A percentile compares a stretch with the other conserved stretches of the same genome.
phyloP scores from a whole-genome alignment of 2,329 filamentous ascomycete species.

The Calycina herbarum region DNA sequence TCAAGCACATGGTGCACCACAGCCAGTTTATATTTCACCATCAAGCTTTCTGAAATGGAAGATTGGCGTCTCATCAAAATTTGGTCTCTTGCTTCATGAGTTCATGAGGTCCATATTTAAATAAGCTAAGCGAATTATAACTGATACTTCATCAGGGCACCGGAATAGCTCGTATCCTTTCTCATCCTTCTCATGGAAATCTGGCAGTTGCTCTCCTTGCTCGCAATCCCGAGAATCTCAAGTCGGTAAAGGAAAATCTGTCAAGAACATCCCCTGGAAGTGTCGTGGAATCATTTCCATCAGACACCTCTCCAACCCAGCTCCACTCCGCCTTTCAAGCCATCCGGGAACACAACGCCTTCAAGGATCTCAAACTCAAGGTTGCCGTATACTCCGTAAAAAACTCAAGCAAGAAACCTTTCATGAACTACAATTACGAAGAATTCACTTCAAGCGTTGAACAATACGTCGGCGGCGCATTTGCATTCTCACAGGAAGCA shows the following conservation, averaged over 20 bases:
- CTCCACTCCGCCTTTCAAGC: constrained; percentile 49
- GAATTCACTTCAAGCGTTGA: constrained; percentile 49
- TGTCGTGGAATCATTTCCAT: constrained; percentile 52
- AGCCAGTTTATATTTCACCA: too few relatives aligned
- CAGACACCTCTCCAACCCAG: constrained; percentile 48
- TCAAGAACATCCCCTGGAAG: constrained; percentile 43
- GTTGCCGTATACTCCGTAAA: constrained; percentile 58
- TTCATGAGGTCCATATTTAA: not conserved
- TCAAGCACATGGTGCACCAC: too few relatives aligned
- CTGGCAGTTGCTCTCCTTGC: constrained; percentile 56
- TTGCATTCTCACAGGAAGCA: constrained; percentile 55
- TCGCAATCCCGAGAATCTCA: constrained; percentile 47
- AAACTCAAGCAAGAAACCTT: constrained; percentile 54
- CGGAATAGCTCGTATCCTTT: constrained; percentile 56
- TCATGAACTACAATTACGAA: constrained; percentile 53
- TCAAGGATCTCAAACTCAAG: constrained; percentile 50
- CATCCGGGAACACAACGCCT: constrained; percentile 49
- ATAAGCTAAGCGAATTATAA: not conserved
- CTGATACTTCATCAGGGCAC: constrained; percentile 43
- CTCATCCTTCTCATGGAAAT: constrained; percentile 54
- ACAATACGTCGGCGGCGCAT: constrained; percentile 55
- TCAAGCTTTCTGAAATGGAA: not conserved
- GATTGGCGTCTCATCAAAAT: not conserved
- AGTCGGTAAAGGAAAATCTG: constrained; percentile 44
- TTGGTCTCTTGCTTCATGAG: not conserved